Evolutionary conservation across 164 flowering plant species (phyloP), one percentile per base, ranked within the genome.

Genomic region (Tinospora cordifolia): DNA sequence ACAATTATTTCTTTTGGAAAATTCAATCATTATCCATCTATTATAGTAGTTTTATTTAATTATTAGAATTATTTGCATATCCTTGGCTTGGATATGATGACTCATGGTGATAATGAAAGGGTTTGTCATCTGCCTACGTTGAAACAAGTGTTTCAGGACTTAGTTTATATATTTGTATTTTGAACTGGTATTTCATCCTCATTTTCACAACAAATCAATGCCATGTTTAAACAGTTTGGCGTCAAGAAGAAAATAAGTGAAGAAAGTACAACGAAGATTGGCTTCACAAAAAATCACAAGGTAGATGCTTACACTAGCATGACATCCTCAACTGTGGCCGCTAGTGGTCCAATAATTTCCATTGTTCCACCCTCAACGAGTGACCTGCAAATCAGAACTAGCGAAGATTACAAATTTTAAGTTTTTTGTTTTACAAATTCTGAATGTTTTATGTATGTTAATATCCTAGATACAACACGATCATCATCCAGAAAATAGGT

Each of bases 281-380:
- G 10, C 6, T 6, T 9, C n/a, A 54, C 11, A 54, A 54, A 17
- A 54, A 21, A 19, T 51, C 21, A 7, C 60, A 54, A 54, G 24
- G 5, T 54, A 25, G 58, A 41, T 68, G 60, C 92, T 87, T 83
- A 94, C 97, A 94, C 91, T 44, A 92, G 88, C 83, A 92, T 84
- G 70, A 82, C 83, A 85, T 94, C 98, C 79, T 94, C 98, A 81
- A 94, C 96, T 62, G 87, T 72, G 75, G 96, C 85, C 65, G 98
- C 87, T 66, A 94, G 75, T 36, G 98, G 93, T 69, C 97, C 98
- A 70, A 90, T 84, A 64, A 94, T 82, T 82, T 85, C 97, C 69
- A 94, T 91, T 62, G 98, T 89, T 72, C 97, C 97, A 68, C 78
- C 62, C 75, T 87, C 92, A 83, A 95, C 88, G 69, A 86, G 36